Evolutionary conservation across 305 asterid species (phyloP).

Genomic region (Fraxinus xanthoxyloides): DNA sequence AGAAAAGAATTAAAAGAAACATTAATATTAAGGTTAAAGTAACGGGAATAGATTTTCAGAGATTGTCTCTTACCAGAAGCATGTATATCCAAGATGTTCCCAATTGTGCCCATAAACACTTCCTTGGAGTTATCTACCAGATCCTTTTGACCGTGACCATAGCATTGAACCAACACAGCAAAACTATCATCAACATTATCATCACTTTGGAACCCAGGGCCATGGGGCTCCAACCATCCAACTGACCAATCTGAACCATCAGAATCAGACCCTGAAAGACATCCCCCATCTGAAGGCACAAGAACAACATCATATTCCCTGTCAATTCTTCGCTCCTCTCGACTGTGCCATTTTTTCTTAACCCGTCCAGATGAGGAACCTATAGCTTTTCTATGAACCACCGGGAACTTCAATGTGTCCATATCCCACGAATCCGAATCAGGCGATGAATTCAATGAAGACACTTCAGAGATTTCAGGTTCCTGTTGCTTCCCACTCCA

Average conservation of each 20-base stretch:
- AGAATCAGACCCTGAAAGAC: conserved; percentile 52
- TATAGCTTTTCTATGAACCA: conserved; percentile 21
- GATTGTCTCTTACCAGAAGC: conserved; percentile 29
- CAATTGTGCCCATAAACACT: conserved; percentile 22
- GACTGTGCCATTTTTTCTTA: conserved; percentile 39
- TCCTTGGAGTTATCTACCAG: conserved; percentile 27
- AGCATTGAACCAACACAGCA: conserved; percentile 52
- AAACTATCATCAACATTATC: conserved; percentile 40
- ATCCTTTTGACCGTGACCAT: conserved; percentile 29
- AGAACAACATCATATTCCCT: conserved; percentile 44
- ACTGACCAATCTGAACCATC: conserved; percentile 55
- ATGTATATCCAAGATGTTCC: conserved; percentile 31
- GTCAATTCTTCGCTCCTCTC: conserved; percentile 43
- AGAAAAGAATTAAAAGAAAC: background rate
- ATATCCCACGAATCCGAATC: conserved; percentile 38
- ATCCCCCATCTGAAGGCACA: conserved; percentile 55
- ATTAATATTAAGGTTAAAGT: background rate
- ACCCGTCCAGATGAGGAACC: conserved; percentile 35
- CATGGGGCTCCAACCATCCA: conserved; percentile 58
- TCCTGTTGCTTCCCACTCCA: conserved; percentile 43
- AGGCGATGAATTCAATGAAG: conserved; percentile 26
- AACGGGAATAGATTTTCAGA: background rate
- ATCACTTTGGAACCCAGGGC: conserved; percentile 35
- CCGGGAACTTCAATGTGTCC: conserved; percentile 37
- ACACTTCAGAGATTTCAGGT: conserved; percentile 27